A percentile compares a stretch with the other conserved stretches of the same genome.
Conservation (phyloP, 352 stramenopile species). For the Pythium plurisporium region DNA sequence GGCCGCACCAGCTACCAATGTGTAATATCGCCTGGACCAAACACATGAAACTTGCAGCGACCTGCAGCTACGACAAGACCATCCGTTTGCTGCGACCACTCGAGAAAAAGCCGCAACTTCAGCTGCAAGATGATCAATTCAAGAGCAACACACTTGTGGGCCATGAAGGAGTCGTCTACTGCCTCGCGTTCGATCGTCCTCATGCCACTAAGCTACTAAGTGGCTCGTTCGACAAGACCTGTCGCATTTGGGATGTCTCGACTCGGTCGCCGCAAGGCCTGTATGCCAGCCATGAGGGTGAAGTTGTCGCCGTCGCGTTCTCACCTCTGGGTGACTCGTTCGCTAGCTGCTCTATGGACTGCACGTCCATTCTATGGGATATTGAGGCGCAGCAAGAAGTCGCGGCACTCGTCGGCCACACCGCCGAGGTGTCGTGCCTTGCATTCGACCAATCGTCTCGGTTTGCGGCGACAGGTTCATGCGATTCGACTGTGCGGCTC, state of each 20-base stretch:
- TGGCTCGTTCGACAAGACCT: constrained; percentile 79
- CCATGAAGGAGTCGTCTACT: constrained; percentile 67
- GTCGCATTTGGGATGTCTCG: constrained; percentile 58
- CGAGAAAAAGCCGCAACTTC: constrained; percentile 23
- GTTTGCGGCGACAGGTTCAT: constrained; percentile 58
- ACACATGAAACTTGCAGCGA: constrained; percentile 52
- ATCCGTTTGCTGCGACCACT: constrained; percentile 44
- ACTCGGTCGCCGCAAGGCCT: constrained; percentile 29
- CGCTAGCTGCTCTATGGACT: constrained; percentile 70
- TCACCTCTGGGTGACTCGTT: constrained; percentile 33
- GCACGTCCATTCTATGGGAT: constrained; percentile 64
- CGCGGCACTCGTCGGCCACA: constrained; percentile 48
- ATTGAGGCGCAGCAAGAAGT: constrained; percentile 39
- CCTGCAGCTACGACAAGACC: constrained; percentile 72
- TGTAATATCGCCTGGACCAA: constrained; percentile 76
- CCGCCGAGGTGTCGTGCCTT: constrained; percentile 61
- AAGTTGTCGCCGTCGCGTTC: constrained; percentile 55
- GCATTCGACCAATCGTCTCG: constrained; percentile 42
- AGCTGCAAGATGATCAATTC: constrained; percentile 12
- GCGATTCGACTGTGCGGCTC: constrained; percentile 61
- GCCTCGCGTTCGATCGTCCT: constrained; percentile 54
- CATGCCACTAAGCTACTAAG: constrained; percentile 49
- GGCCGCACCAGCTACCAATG: constrained; percentile 57
- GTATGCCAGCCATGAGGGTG: constrained; percentile 50
- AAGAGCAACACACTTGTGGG: constrained; percentile 36